Base-by-base conservation (phyloP, 2,329 filamentous ascomycete species). In the Ophiostoma sp. region DNA sequence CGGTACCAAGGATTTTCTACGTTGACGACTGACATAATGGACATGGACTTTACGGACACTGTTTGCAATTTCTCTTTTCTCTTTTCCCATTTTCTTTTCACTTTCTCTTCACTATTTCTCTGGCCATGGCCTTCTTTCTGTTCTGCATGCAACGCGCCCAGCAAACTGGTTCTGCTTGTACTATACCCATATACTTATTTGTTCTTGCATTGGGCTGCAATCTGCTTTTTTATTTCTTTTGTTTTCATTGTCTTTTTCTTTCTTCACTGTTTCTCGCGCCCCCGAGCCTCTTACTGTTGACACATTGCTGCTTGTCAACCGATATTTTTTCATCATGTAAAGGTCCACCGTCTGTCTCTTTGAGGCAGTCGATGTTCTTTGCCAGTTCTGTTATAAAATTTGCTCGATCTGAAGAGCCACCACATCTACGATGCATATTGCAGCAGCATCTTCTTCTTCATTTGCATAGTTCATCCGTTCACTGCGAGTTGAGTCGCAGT, bases 131-230 rank as follows among this genome's bases (percentile, higher is more conserved):
- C 33, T 36, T 36, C 33, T 31, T 31, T 55, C 22, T n/a, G 12
- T 25, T 25, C 15, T 17, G 55, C 25, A 31, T 25, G 12, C 25
- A 17, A 31, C 55, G 25, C 11, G 28, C 25, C 33, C 33, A 36
- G 33, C 33, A 36, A 36, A 3, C 33, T 8, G 8, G 25, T 57
- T 57, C 28, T 12, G n/a, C 17, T 31, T 57, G 55, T 57, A 57
- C 15, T 19, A 61, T 61, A 61, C 57, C 57, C 57, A 61, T 22
- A 61, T 61, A n/a, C 9, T 61, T 61, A 36, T 36, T 39, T 61
- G 19, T 39, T 61, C 7, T 48, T 48, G 8, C 31, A 19, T 22
- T 22, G 31, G 31, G 57, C 31, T n/a, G 57, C 31, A 12, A 48
- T 19, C 19, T 48, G 12, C 5, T 17, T 48, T 48, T 48, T 42